A percentile compares a stretch with the other conserved stretches of the same genome.
Evolutionary conservation across 495 filamentous ascomycete species (phyloP).

Genomic region (Collariella sp.): DNA sequence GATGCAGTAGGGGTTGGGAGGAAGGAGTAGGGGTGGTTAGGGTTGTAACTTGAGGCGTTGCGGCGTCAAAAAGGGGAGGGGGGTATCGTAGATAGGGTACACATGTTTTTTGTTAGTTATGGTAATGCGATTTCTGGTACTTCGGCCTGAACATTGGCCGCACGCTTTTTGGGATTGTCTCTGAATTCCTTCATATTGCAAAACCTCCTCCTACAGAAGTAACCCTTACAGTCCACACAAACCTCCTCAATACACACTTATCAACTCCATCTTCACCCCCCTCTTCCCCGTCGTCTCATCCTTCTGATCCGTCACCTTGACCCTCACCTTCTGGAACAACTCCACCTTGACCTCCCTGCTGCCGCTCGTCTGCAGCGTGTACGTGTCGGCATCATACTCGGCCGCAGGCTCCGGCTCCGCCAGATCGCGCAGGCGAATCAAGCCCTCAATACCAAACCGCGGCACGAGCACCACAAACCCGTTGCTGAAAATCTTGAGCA

Average conservation of each 20-base stretch:
- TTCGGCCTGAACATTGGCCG: no score
- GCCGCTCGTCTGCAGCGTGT: constrained; percentile 53
- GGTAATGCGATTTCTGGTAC: background rate
- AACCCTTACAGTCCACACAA: background rate
- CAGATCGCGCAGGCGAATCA: constrained; percentile 79
- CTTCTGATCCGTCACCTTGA: constrained; percentile 82
- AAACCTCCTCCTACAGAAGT: background rate
- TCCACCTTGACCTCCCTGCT: constrained; percentile 54
- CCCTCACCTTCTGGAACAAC: constrained; percentile 81
- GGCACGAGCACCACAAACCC: constrained; percentile 95
- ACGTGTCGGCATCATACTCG: constrained; percentile 75
- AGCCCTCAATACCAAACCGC: constrained; percentile 85
- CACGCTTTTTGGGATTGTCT: background rate
- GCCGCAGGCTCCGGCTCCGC: constrained; percentile 66
- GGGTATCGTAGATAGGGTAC: background rate
- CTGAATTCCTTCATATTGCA: background rate
- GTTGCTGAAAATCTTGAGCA: constrained; percentile 95
- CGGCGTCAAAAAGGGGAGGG: constrained; percentile 13
- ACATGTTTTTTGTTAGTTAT: background rate
- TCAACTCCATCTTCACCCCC: constrained; percentile 64
- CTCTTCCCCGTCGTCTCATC: constrained; percentile 93
- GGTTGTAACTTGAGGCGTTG: constrained; percentile 9
- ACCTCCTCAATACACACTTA: constrained; percentile 26
- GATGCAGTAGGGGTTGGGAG: constrained; percentile 16
- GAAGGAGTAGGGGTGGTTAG: background rate